phyloP scores from a whole-genome alignment of 1,284 basidiomycete genomes.

The Ganoderma lucidum region DNA sequence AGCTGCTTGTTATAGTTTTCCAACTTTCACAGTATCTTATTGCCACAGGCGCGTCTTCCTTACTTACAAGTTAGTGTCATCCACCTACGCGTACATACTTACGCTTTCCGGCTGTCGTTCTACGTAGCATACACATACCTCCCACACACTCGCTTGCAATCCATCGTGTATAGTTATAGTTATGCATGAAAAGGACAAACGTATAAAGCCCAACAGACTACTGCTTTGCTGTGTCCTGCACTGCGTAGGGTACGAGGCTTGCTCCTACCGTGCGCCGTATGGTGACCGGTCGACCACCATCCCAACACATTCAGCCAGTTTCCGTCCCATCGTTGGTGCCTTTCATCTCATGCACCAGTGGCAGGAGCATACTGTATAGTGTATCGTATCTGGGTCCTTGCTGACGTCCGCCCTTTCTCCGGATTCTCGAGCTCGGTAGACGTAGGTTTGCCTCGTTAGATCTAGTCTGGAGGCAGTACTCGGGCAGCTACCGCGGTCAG shows the following conservation, averaged over 20 bases:
- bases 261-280: not conserved
- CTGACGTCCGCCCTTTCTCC: not conserved
- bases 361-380: not conserved
- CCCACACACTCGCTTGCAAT: conserved; percentile 16
- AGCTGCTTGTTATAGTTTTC: conserved; percentile 4
- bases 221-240: not conserved
- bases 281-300: not conserved
- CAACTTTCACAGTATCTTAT: conserved; percentile 20
- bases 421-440: not conserved
- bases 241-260: not conserved
- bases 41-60: conserved; percentile 14
- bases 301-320: not conserved
- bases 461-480: not conserved
- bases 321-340: not conserved
- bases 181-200: not conserved
- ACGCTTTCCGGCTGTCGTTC: not conserved
- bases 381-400: not conserved
- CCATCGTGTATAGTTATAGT: conserved; percentile 6
- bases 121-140: conserved; percentile 12
- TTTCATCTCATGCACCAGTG: not conserved
- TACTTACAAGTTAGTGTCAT: not conserved
- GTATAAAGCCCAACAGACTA: not conserved
- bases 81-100: conserved; percentile 1
- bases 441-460: not conserved
- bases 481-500: not conserved